These are phyloP conservation scores for Malassezia restricta DNA, from an alignment of 1,284 basidiomycete species.

Conservation along the genomic window DNA sequence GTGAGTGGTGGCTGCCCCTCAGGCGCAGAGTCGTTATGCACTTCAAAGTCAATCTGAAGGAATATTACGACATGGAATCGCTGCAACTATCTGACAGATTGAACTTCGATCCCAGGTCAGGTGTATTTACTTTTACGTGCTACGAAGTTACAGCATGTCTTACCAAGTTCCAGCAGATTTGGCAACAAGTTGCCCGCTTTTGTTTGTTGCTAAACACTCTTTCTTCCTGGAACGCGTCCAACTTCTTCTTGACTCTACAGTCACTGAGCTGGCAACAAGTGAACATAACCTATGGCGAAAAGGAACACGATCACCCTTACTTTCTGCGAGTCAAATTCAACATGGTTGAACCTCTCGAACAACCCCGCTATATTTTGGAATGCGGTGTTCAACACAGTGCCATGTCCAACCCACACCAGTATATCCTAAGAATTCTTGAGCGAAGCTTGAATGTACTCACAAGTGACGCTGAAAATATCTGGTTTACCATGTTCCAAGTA, in stretches of 20 bases:
- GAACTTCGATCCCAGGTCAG: neutral
- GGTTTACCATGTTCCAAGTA: conserved; percentile 3
- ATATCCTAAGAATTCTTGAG: neutral
- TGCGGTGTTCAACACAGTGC: neutral
- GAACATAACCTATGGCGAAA: neutral
- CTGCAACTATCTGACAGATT: neutral
- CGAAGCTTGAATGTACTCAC: neutral
- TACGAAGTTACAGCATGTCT: neutral
- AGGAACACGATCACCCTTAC: neutral
- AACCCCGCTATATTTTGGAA: neutral
- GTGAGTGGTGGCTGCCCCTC: conserved; percentile 10
- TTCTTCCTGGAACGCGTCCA: neutral
- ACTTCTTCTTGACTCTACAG: neutral
- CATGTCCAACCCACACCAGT: conserved; percentile 4
- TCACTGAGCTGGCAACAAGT: neutral
- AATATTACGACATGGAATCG: neutral
- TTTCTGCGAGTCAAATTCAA: neutral
- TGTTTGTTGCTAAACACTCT: conserved; percentile 3
- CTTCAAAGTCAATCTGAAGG: neutral
- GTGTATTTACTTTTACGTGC: neutral
- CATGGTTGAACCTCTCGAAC: neutral
- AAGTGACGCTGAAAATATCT: neutral
- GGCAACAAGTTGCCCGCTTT: conserved; percentile 8
- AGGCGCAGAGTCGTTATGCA: conserved; percentile 6
- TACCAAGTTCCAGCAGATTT: neutral